Percentiles rank a stretch among this genome's conserved stretches.
Evolutionary conservation across 148 eudicot genomes (phyloP).

Genomic region (Rhododendron ovatum): DNA sequence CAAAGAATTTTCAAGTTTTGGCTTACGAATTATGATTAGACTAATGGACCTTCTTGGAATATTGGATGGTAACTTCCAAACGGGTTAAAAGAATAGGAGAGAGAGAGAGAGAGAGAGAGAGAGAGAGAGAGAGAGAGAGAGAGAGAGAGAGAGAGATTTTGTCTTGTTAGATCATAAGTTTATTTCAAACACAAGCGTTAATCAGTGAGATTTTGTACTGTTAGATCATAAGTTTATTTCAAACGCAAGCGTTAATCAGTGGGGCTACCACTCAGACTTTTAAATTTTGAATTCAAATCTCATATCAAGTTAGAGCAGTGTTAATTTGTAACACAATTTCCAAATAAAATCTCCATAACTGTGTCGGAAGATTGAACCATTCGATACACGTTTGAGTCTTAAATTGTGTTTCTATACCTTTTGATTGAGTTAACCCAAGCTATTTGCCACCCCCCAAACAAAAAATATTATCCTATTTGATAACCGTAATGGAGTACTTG

Average conservation of each 20-base stretch:
- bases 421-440: not conserved
- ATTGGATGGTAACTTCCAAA: not conserved
- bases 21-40: not conserved
- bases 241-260: not conserved
- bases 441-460: not conserved
- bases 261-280: not conserved
- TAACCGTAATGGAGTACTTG: not conserved
- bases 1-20: not conserved
- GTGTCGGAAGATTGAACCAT: not conserved
- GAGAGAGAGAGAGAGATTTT: too few relatives aligned
- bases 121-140: not conserved
- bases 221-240: not conserved
- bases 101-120: not conserved
- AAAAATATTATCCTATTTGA: too few relatives aligned
- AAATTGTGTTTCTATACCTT: not conserved
- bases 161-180: too few relatives aligned
- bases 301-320: not conserved
- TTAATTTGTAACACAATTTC: not conserved
- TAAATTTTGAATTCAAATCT: not conserved
- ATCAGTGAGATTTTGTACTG: not conserved
- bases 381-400: not conserved
- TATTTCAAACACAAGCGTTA: not conserved
- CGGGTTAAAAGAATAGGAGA: not conserved
- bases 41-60: conserved; percentile 2
- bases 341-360: not conserved